Percentiles rank a stretch among this genome's conserved stretches.
Evolutionary conservation across 1,139 yeast genomes (phyloP).

Genomic region (Hyphopichia pseudoburtonii): DNA sequence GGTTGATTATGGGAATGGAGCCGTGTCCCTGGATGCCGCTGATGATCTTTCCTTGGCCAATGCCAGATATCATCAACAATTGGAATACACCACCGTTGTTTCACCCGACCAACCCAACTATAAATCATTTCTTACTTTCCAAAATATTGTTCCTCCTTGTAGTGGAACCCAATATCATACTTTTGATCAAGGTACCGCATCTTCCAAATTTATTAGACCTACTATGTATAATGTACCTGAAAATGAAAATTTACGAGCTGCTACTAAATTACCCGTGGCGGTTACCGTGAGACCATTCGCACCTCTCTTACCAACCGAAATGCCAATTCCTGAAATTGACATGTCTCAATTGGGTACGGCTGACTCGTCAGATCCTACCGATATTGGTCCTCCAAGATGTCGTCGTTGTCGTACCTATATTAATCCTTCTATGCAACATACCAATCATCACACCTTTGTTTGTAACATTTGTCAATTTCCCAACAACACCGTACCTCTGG

Average conservation of each 20-base stretch:
- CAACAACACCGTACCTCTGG: constrained; percentile 66
- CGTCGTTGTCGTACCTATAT: constrained; percentile 87
- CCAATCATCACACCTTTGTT: constrained; percentile 61
- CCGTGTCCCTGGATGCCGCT: not conserved
- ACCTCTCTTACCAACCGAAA: constrained; percentile 46
- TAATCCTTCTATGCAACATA: constrained; percentile 80
- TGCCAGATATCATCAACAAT: constrained; percentile 56
- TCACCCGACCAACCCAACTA: constrained; percentile 19
- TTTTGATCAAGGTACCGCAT: constrained; percentile 81
- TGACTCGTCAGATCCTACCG: constrained; percentile 27
- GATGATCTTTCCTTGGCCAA: constrained; percentile 49
- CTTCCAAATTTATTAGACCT: constrained; percentile 75
- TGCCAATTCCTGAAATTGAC: constrained; percentile 68
- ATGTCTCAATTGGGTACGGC: constrained; percentile 40
- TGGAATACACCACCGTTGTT: constrained; percentile 35
- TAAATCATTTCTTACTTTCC: constrained; percentile 64
- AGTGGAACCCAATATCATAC: constrained; percentile 72
- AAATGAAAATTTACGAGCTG: constrained; percentile 65
- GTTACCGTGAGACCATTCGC: constrained; percentile 86
- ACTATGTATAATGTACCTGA: constrained; percentile 86
- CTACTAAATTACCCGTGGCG: constrained; percentile 80
- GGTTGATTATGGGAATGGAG: constrained; percentile 3
- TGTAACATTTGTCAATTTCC: constrained; percentile 87
- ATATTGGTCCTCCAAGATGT: constrained; percentile 80
- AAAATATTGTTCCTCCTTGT: constrained; percentile 77